phyloP scores from a whole-genome alignment of 169 alveolate species.

The Cryptosporidium muris region DNA sequence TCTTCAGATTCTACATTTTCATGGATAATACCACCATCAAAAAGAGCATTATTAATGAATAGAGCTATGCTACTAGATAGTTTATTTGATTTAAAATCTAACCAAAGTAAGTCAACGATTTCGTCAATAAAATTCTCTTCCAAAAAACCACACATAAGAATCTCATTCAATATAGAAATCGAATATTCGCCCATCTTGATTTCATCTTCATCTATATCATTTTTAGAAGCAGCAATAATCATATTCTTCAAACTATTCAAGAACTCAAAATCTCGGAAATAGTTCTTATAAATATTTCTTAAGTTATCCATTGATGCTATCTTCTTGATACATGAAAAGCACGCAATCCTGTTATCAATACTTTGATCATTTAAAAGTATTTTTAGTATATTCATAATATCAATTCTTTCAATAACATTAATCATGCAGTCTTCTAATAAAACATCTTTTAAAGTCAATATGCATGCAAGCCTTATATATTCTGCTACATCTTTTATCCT shows the following conservation, averaged over 20 bases:
- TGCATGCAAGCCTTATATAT: slow-evolving; percentile 21
- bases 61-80: slow-evolving; percentile 26
- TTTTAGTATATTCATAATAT: background rate
- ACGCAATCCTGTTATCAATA: slow-evolving; percentile 2
- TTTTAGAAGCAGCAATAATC: slow-evolving; percentile 25
- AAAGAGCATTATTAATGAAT: slow-evolving; percentile 40
- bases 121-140: slow-evolving; percentile 56
- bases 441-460: slow-evolving; percentile 10
- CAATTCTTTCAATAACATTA: background rate
- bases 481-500: slow-evolving; percentile 44
- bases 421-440: slow-evolving; percentile 17
- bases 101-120: slow-evolving; percentile 55
- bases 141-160: slow-evolving; percentile 14
- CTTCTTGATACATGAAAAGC: slow-evolving; percentile 4
- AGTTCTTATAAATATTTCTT: background rate
- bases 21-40: slow-evolving; percentile 67
- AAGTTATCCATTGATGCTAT: slow-evolving; percentile 2
- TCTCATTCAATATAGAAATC: background rate
- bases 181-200: slow-evolving; percentile 34
- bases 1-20: slow-evolving; percentile 58
- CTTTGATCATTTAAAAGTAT: slow-evolving; percentile 33
- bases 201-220: slow-evolving; percentile 1
- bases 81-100: background rate
- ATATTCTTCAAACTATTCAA: slow-evolving; percentile 15
- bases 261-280: background rate